Evolutionary conservation across 1,284 basidiomycete genomes (phyloP), one percentile per base, ranked within the genome.

Genomic region (Microbotryum lychnidis-dioicae): DNA sequence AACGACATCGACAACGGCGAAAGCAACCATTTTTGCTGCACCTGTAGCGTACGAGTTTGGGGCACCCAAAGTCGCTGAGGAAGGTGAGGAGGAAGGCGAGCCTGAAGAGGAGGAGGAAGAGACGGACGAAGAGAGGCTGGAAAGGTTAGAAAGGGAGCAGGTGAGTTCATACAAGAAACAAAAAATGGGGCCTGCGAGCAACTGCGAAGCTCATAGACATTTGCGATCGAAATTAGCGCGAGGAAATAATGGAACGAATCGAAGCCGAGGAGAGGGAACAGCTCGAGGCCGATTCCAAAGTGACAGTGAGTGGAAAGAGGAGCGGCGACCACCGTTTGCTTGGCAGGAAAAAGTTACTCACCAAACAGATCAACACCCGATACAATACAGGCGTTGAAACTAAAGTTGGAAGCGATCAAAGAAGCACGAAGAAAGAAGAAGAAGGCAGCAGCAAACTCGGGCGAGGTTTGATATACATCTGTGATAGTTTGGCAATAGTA

Each of bases 21-120:
- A 37, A 0, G 68, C 68, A 4, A 69, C 68, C 1, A 64, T 69
- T 56, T 54, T 58, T 5, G 60, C 63, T 5, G 60, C 54, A 2
- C 68, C 68, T 4, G 63, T 69, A 12, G 45, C 54, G 47, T 69
- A 62, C 57, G 68, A 69, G 57, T 67, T 67, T 58, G 68, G 68
- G 5, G 65, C 65, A 18, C 68, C 68, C 3, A 62, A 61, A 29
- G 61, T 67, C 25, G 52, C 54, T 1, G 57, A 53, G 20, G 60
- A 59, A 21, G 65, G 57, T 4, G 65, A 57, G 54, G 46, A 37
- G 5, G 8, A 59, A 57, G 12, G 56, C 18, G 37, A 42, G 37
- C 14, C 37, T 8, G 54, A 31, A 1, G 62, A 25, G 0, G 61
- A 45, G 2, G 52, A 29, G 6, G 51, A 27, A n/a, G 67, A 68